phyloP scores from a whole-genome alignment of 2,329 filamentous ascomycete genomes.

The Elsinoe ampelina region DNA sequence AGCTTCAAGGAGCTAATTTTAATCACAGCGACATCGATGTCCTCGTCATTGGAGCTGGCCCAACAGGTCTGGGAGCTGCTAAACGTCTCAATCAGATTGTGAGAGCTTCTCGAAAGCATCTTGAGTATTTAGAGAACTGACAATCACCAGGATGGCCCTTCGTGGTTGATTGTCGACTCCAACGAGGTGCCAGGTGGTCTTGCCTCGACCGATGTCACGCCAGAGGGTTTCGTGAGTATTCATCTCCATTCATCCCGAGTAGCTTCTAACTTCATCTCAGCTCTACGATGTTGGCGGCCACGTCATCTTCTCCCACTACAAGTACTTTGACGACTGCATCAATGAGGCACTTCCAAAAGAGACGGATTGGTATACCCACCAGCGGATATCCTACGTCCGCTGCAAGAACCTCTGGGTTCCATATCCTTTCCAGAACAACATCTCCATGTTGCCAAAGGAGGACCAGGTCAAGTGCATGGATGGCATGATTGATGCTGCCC shows the following conservation, averaged over 20 bases:
- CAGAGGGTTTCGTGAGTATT: slow-evolving; percentile 86
- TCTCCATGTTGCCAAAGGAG: slow-evolving; percentile 94
- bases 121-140: slow-evolving; percentile 11
- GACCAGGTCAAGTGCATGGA: slow-evolving; percentile 93
- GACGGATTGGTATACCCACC: slow-evolving; percentile 93
- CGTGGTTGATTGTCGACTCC: slow-evolving; percentile 92
- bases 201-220: slow-evolving; percentile 87
- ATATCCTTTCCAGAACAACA: slow-evolving; percentile 99
- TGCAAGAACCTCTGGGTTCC: slow-evolving; percentile 96
- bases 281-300: slow-evolving; percentile 97
- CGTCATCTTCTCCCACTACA: slow-evolving; percentile 99
- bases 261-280: slow-evolving; percentile 38
- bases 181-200: slow-evolving; percentile 90
- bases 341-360: slow-evolving; percentile 91
- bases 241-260: slow-evolving; percentile 16
- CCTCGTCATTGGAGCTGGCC: slow-evolving; percentile 94
- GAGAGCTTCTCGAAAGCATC: slow-evolving; percentile 30
- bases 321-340: slow-evolving; percentile 99
- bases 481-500: slow-evolving; percentile 86
- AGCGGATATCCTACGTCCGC: slow-evolving; percentile 97
- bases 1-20: slow-evolving; percentile 5
- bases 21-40: slow-evolving; percentile 75
- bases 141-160: slow-evolving; percentile 63
- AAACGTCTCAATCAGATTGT: slow-evolving; percentile 97
- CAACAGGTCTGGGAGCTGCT: slow-evolving; percentile 92